These are phyloP conservation scores for Plenodomus biglobosus DNA, from an alignment of 2,329 filamentous ascomycete species.

Conservation along the genomic window DNA sequence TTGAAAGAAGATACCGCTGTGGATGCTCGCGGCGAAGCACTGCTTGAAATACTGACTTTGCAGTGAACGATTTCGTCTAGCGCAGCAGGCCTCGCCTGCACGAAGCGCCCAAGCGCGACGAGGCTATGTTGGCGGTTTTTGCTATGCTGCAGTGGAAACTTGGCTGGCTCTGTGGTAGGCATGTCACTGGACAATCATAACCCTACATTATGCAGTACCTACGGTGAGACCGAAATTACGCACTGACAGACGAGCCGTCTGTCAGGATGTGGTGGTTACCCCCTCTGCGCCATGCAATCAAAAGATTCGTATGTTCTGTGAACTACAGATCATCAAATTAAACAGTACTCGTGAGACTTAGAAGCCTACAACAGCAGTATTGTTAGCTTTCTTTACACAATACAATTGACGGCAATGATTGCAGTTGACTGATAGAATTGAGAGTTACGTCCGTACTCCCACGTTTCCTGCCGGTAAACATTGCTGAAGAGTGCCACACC, in stretches of 20 bases:
- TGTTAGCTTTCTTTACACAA: background rate
- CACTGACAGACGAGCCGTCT: no score
- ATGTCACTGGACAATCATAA: constrained; percentile 1
- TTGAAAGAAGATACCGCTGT: background rate
- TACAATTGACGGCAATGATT: background rate
- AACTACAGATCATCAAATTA: no score
- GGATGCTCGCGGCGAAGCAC: background rate
- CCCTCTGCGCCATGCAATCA: no score
- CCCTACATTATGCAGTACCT: background rate
- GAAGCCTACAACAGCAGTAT: no score
- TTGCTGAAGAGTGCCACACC: background rate
- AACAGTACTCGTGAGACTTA: no score
- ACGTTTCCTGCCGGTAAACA: background rate
- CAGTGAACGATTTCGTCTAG: constrained; percentile 3
- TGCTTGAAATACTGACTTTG: background rate
- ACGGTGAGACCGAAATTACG: background rate
- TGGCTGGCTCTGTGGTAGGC: background rate
- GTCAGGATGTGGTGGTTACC: no score
- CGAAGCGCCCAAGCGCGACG: constrained; percentile 2
- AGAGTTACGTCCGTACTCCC: background rate
- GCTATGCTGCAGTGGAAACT: constrained; percentile 1
- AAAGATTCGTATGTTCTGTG: no score
- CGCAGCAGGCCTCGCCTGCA: constrained; percentile 3
- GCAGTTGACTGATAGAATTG: background rate
- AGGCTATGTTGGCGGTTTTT: constrained; percentile 12